Percentiles rank a stretch among this genome's conserved stretches.
Conservation (phyloP, 2,329 filamentous ascomycete species). For the Colletotrichum karsti region DNA sequence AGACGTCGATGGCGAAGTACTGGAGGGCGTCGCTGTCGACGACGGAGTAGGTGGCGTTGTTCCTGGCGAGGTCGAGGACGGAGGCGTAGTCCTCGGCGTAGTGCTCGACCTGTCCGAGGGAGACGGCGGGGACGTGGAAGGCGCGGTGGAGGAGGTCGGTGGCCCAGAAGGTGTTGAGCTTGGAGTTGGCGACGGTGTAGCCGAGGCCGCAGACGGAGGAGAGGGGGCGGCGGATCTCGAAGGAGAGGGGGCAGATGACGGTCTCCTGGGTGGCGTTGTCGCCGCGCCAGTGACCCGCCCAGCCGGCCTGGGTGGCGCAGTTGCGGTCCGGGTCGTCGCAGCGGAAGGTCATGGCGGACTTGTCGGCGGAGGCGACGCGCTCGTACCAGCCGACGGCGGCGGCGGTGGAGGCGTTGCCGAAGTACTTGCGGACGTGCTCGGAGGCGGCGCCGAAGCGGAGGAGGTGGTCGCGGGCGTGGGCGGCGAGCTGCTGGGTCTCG, state of each 20-base stretch:
- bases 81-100: constrained; percentile 67
- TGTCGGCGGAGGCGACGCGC: constrained; percentile 66
- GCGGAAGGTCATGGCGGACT: constrained; percentile 66
- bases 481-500: constrained; percentile 65
- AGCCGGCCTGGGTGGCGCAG: constrained; percentile 62
- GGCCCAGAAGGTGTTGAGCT: constrained; percentile 71
- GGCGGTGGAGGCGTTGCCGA: constrained; percentile 66
- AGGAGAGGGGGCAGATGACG: constrained; percentile 74
- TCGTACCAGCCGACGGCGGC: constrained; percentile 70
- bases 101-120: constrained; percentile 68
- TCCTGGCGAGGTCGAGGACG: constrained; percentile 59
- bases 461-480: constrained; percentile 71
- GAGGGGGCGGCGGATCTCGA: constrained; percentile 63
- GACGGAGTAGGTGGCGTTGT: constrained; percentile 54
- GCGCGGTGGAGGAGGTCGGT: constrained; percentile 74
- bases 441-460: constrained; percentile 65
- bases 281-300: constrained; percentile 75
- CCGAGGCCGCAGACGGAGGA: constrained; percentile 68
- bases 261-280: constrained; percentile 71
- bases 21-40: constrained; percentile 71
- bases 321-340: constrained; percentile 76
- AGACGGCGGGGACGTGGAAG: constrained; percentile 68
- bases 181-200: constrained; percentile 65
- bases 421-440: constrained; percentile 71
- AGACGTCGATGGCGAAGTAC: constrained; percentile 75